These are phyloP conservation scores for Trichoderma semiorbis DNA, from an alignment of 2,329 filamentous ascomycete species.

Conservation along the genomic window DNA sequence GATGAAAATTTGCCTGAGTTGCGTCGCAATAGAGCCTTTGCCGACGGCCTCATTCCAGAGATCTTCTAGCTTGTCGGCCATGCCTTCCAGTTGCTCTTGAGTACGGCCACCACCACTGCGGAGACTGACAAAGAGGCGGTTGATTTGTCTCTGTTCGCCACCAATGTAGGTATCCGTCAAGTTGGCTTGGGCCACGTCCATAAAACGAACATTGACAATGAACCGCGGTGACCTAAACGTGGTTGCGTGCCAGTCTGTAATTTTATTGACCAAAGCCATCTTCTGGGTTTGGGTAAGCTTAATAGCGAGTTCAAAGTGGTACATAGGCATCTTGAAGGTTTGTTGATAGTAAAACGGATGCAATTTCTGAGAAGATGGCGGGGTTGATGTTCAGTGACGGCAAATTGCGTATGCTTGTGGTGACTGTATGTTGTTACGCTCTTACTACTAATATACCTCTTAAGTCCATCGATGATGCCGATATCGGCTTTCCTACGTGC, in stretches of 20 bases:
- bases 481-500: not conserved
- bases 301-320: conserved; percentile 17
- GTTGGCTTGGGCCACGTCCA: conserved; percentile 8
- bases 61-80: conserved; percentile 14
- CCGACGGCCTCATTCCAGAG: conserved; percentile 16
- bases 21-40: not conserved
- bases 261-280: conserved; percentile 9
- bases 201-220: conserved; percentile 19
- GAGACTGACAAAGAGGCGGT: conserved; percentile 17
- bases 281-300: conserved; percentile 15
- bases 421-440: too few relatives aligned
- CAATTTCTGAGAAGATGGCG: not conserved
- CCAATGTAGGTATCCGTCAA: conserved; percentile 14
- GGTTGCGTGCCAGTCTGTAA: conserved; percentile 19
- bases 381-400: not conserved
- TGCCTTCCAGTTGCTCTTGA: conserved; percentile 8
- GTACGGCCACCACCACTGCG: conserved; percentile 14
- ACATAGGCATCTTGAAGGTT: conserved; percentile 6
- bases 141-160: conserved; percentile 6
- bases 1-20: conserved; percentile 10
- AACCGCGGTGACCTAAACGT: conserved; percentile 17
- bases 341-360: not conserved
- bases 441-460: not conserved
- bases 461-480: not conserved
- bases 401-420: not conserved